Conservation (phyloP, 768 basidiomycete genomes). For the Mycena floridula region DNA sequence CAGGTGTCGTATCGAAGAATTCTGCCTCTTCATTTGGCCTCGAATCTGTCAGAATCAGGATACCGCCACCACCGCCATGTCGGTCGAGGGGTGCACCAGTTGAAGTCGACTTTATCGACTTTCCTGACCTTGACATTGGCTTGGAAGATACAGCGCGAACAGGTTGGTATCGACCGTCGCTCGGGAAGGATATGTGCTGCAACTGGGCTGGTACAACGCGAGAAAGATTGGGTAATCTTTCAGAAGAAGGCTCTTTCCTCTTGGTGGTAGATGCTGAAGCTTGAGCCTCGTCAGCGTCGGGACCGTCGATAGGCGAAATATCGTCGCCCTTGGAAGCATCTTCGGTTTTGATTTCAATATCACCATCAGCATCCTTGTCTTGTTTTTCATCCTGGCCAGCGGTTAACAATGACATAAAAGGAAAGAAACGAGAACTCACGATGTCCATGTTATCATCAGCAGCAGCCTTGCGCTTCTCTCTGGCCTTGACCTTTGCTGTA, state of each 20-base stretch:
- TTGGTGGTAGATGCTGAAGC: constrained; percentile 30
- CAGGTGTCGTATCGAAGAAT: constrained; percentile 49
- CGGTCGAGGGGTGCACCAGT: constrained; percentile 49
- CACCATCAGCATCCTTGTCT: constrained; percentile 51
- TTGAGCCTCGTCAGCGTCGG: constrained; percentile 42
- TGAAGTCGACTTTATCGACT: constrained; percentile 22
- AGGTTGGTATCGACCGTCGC: constrained; percentile 78
- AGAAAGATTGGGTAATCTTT: constrained; percentile 80
- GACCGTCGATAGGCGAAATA: constrained; percentile 50
- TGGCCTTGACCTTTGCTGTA: constrained; percentile 93
- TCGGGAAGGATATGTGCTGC: constrained; percentile 76
- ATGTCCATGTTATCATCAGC: constrained; percentile 81
- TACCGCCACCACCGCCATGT: constrained; percentile 79
- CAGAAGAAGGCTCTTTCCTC: constrained; percentile 75
- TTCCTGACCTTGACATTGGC: constrained; percentile 27
- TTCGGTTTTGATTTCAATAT: constrained; percentile 74
- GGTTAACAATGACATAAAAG: not conserved
- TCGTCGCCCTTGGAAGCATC: constrained; percentile 31
- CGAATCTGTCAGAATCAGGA: constrained; percentile 75
- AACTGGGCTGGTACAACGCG: constrained; percentile 90
- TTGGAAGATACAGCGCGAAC: constrained; percentile 71
- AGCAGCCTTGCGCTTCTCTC: constrained; percentile 88
- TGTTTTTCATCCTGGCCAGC: constrained; percentile 47
- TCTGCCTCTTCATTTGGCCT: constrained; percentile 67
- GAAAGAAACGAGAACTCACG: constrained; percentile 36